Conservation (phyloP, 2,329 filamentous ascomycete species). For the Colletotrichum paranaense region DNA sequence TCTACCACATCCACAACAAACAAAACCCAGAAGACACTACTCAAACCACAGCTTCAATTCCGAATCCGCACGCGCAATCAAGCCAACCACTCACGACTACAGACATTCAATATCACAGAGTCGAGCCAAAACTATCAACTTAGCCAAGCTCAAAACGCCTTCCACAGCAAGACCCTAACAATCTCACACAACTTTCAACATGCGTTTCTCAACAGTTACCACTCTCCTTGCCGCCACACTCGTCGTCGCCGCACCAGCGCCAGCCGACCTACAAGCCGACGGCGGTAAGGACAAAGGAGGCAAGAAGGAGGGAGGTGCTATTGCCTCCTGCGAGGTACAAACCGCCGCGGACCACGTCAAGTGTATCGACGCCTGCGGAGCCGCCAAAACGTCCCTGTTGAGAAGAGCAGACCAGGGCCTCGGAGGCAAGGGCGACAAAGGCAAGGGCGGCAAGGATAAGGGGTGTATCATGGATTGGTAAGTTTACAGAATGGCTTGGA, state of each 20-base stretch:
- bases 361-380: background rate
- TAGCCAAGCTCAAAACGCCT: too few species aligned
- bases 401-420: background rate
- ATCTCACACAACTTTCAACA: background rate
- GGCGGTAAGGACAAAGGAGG: background rate
- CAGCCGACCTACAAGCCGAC: background rate
- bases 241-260: background rate
- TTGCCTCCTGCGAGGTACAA: background rate
- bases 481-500: background rate
- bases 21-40: too few species aligned
- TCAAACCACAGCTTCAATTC: too few species aligned
- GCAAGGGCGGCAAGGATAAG: background rate
- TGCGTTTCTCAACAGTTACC: conserved; percentile 3
- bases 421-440: background rate
- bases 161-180: too few species aligned
- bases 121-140: too few species aligned
- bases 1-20: background rate
- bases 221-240: background rate
- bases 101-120: accelerated
- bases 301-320: background rate
- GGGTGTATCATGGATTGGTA: background rate
- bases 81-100: accelerated
- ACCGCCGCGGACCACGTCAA: background rate
- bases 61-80: too few species aligned
- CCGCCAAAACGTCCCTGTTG: background rate